Percentiles rank a stretch among this genome's conserved stretches.
These are phyloP conservation scores for Cotoneaster glaucophyllus DNA, from an alignment of 306 rosid species.

Conservation along the genomic window DNA sequence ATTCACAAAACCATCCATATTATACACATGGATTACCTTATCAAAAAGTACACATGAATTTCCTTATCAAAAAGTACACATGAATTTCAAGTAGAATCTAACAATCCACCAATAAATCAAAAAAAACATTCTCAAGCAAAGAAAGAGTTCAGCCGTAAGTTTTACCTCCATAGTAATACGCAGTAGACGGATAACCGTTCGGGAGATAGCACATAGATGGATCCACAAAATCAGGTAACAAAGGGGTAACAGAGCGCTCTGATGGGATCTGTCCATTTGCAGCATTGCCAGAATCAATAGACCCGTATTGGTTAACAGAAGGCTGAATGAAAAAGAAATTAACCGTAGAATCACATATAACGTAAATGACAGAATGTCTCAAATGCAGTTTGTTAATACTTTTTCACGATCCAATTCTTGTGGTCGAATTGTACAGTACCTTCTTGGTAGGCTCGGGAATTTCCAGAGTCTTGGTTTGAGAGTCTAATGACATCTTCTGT, in stretches of 20 bases:
- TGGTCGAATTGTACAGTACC: conserved; percentile 24
- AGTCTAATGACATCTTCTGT: conserved; percentile 73
- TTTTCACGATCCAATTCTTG: neutral
- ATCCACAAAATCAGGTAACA: conserved; percentile 61
- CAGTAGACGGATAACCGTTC: conserved; percentile 60
- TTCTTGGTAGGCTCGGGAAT: conserved; percentile 77
- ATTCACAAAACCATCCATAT: neutral
- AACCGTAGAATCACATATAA: neutral
- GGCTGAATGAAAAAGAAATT: conserved; percentile 30
- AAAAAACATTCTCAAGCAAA: neutral
- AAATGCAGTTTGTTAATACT: neutral
- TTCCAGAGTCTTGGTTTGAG: conserved; percentile 79
- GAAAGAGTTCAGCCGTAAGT: neutral
- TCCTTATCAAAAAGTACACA: too few relatives aligned
- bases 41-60: too few relatives aligned
- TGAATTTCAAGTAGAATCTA: neutral
- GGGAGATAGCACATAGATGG: conserved; percentile 74
- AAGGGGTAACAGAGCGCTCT: conserved; percentile 77
- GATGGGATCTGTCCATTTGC: conserved; percentile 64
- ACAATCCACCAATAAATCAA: neutral
- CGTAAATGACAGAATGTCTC: neutral
- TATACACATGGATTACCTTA: neutral
- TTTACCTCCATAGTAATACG: conserved; percentile 76
- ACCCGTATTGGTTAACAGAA: conserved; percentile 60
- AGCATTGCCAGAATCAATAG: conserved; percentile 66